Evolutionary conservation across 2,329 filamentous ascomycete genomes (phyloP).

Genomic region (Lizonia empirigonia): DNA sequence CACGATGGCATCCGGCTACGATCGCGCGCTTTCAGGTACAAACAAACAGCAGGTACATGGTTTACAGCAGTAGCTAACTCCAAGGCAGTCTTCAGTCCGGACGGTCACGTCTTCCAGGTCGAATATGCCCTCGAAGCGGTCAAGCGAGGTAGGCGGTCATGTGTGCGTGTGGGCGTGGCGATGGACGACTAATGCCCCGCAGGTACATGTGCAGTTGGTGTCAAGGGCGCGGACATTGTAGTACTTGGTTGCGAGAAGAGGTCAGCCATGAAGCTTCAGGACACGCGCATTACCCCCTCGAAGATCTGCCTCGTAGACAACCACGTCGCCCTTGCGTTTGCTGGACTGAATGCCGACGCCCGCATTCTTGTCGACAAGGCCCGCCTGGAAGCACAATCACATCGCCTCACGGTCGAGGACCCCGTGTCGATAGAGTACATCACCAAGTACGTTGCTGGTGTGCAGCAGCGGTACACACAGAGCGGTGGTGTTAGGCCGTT

Average conservation of each 20-base stretch:
- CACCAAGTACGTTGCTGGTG: slow-evolving; percentile 96
- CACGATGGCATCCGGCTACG: slow-evolving; percentile 90
- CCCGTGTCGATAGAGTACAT: slow-evolving; percentile 99
- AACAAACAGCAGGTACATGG: slow-evolving; percentile 31
- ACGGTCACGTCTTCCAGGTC: slow-evolving; percentile 99
- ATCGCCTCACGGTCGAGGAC: slow-evolving; percentile 95
- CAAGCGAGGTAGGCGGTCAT: slow-evolving; percentile 77
- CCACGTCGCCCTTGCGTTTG: slow-evolving; percentile 96
- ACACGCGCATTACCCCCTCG: slow-evolving; percentile 97
- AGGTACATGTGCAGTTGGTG: slow-evolving; percentile 97
- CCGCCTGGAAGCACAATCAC: slow-evolving; percentile 93
- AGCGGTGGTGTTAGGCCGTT: slow-evolving; percentile 98
- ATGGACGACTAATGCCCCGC: slow-evolving; percentile 24
- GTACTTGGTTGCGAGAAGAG: slow-evolving; percentile 98
- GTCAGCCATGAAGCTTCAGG: slow-evolving; percentile 98
- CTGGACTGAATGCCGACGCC: slow-evolving; percentile 95
- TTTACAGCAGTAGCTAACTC: slow-evolving; percentile 31
- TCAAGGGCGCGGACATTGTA: slow-evolving; percentile 93
- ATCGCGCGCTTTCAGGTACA: slow-evolving; percentile 97
- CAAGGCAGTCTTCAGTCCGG: slow-evolving; percentile 87
- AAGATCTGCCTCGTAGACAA: slow-evolving; percentile 97
- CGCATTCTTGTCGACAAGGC: slow-evolving; percentile 98
- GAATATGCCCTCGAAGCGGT: slow-evolving; percentile 99
- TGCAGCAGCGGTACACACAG: slow-evolving; percentile 99
- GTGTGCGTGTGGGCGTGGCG: not conserved